These are phyloP conservation scores for Talaromyces sp. DNA, from an alignment of 2,329 filamentous ascomycete species.

Conservation along the genomic window DNA sequence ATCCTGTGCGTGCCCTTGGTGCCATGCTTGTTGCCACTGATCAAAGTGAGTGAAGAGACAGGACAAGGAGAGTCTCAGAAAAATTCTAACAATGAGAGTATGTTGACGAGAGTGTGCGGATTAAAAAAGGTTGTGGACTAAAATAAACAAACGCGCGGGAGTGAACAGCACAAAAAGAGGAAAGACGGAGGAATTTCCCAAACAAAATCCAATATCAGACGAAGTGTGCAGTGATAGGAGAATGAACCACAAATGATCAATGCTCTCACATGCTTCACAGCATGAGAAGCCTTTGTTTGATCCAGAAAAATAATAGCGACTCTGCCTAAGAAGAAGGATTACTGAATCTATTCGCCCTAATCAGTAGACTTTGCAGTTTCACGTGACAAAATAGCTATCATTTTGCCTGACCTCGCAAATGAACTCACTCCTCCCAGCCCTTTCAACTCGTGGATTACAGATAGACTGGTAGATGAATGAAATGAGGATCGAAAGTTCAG, in stretches of 20 bases:
- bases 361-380: background rate
- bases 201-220: background rate
- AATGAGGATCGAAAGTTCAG: background rate
- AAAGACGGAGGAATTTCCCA: slow-evolving; percentile 20
- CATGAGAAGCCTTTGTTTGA: background rate
- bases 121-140: slow-evolving; percentile 3
- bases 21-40: background rate
- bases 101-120: background rate
- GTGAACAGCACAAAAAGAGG: slow-evolving; percentile 7
- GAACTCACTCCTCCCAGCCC: background rate
- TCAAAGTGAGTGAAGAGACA: background rate
- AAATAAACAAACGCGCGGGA: background rate
- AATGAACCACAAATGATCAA: no score
- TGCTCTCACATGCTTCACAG: no score
- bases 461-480: background rate
- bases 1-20: background rate
- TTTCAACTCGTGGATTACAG: background rate
- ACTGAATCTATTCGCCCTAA: background rate
- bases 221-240: background rate
- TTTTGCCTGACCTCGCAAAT: background rate
- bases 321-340: no score
- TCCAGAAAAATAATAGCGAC: no score
- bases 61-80: background rate
- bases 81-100: background rate
- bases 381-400: background rate